Base-by-base conservation (phyloP, 2,329 filamentous ascomycete species). In the Aspergillus versicolor region DNA sequence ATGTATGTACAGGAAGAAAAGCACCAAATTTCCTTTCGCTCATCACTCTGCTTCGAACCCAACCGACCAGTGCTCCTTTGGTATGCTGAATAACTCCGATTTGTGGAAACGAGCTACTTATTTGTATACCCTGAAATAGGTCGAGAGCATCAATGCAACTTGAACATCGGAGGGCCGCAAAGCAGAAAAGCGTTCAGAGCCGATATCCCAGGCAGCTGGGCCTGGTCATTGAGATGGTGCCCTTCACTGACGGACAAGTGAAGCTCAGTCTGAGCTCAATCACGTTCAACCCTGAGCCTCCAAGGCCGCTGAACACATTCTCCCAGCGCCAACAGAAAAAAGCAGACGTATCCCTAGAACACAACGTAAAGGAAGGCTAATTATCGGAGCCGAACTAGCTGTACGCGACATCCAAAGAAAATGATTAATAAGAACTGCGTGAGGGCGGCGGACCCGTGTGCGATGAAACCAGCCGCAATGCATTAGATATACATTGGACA, bases 301-400 rank as follows among this genome's bases (percentile, higher is more conserved):
- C 61, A 66, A 67, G 65, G 66, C 61, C 62, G 65, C 65, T 69
- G 61, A 70, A 68, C 63, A 67, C 69, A 67, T 67, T 65, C 65
- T 68, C 70, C 64, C 54, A 70, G 70, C 71, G 70, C 71, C 71
- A 67, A 71, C 66, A 65, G 68, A 69, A 40, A 51, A 57, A 57
- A 67, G 38, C 51, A 59, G 37, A 56, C 57, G 57, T 60, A 51
- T 57, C 66, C 69, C 66, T 63, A 70, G 60, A 67, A 67, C 65
- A 63, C 66, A 63, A 63, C 62, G 67, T 55, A 63, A 67, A 34
- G 69, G 60, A 70, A 64, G 62, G 62, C 63, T 66, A 66, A 71
- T 73, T 71, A 72, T 62, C 65, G 65, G 65, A 67, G 66, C 70
- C 69, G 68, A 69, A 61, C 62, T 62, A 64, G 62, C 65, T 61